phyloP scores from a whole-genome alignment of 2,329 filamentous ascomycete genomes.

The Didymosphaeria variabile region DNA sequence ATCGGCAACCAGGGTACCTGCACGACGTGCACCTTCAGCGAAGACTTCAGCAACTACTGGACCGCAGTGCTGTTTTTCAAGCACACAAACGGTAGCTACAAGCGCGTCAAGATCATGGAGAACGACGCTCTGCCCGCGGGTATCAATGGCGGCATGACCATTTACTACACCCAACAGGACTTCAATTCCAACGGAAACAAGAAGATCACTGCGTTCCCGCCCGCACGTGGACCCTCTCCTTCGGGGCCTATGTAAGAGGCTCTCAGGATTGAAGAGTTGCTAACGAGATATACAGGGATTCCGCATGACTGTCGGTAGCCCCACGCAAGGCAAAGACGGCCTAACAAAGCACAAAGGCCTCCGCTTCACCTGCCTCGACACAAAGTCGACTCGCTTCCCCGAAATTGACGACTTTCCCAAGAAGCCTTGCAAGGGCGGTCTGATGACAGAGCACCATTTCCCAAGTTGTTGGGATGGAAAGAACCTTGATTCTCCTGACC shows the following conservation, averaged over 20 bases:
- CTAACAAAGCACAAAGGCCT: slow-evolving; percentile 20
- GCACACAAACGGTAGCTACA: slow-evolving; percentile 23
- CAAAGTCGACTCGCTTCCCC: slow-evolving; percentile 25
- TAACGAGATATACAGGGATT: slow-evolving; percentile 20
- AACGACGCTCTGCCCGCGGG: slow-evolving; percentile 21
- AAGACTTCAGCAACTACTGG: slow-evolving; percentile 35
- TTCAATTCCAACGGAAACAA: slow-evolving; percentile 37
- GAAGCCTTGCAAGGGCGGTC: slow-evolving; percentile 22
- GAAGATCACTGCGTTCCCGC: slow-evolving; percentile 26
- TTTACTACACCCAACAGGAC: slow-evolving; percentile 33
- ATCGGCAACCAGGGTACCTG: slow-evolving; percentile 31
- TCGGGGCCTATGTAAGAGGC: neutral
- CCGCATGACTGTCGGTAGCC: slow-evolving; percentile 31
- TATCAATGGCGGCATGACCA: slow-evolving; percentile 27
- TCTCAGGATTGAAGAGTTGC: neutral
- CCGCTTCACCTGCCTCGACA: slow-evolving; percentile 24
- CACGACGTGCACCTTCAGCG: slow-evolving; percentile 36
- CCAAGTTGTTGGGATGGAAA: slow-evolving; percentile 54
- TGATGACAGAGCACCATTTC: slow-evolving; percentile 28
- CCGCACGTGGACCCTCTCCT: slow-evolving; percentile 14
- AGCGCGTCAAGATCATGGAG: slow-evolving; percentile 21
- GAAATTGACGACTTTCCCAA: slow-evolving; percentile 28
- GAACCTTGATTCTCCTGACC: slow-evolving; percentile 34
- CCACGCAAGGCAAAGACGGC: slow-evolving; percentile 36
- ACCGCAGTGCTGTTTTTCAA: slow-evolving; percentile 30